Evolutionary conservation across 1,284 basidiomycete species (phyloP).

Genomic region (Malassezia japonica): DNA sequence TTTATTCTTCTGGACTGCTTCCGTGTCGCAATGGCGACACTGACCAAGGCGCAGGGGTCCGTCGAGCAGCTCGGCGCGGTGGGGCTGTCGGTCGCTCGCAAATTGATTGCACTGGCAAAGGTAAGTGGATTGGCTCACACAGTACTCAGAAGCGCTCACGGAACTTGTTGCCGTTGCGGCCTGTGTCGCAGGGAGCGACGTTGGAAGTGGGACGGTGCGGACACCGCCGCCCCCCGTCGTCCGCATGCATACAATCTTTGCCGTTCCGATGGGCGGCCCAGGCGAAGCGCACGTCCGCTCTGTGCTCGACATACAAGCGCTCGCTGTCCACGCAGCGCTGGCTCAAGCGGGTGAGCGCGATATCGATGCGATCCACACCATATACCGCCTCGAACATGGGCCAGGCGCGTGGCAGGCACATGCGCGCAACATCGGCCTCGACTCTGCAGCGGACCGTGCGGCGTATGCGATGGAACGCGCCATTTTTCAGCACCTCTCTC

Average conservation of each 20-base stretch:
- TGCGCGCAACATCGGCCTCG: slow-evolving; percentile 12
- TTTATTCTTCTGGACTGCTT: slow-evolving; percentile 5
- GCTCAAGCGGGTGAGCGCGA: background rate
- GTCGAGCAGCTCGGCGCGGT: background rate
- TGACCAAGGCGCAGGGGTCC: background rate
- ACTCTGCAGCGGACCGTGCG: slow-evolving; percentile 20
- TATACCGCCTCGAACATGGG: background rate
- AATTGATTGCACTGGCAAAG: background rate
- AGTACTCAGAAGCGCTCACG: slow-evolving; percentile 7
- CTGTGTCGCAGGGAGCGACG: too few species aligned
- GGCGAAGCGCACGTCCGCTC: too few species aligned
- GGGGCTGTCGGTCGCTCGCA: slow-evolving; percentile 7
- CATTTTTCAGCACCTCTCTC: slow-evolving; percentile 19
- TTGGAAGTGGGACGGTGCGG: too few species aligned
- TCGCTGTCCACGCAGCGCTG: slow-evolving; percentile 16
- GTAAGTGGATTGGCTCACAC: background rate
- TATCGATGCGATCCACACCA: background rate
- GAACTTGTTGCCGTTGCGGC: slow-evolving; percentile 6
- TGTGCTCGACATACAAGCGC: slow-evolving; percentile 12
- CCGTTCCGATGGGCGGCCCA: too few species aligned
- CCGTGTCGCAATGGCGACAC: slow-evolving; percentile 8
- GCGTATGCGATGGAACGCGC: slow-evolving; percentile 26
- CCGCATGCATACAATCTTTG: too few species aligned
- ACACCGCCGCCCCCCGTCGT: background rate
- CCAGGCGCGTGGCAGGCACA: slow-evolving; percentile 14